Evolutionary conservation across 208 protist genomes (phyloP).

Genomic region (Polymyxa betae): DNA sequence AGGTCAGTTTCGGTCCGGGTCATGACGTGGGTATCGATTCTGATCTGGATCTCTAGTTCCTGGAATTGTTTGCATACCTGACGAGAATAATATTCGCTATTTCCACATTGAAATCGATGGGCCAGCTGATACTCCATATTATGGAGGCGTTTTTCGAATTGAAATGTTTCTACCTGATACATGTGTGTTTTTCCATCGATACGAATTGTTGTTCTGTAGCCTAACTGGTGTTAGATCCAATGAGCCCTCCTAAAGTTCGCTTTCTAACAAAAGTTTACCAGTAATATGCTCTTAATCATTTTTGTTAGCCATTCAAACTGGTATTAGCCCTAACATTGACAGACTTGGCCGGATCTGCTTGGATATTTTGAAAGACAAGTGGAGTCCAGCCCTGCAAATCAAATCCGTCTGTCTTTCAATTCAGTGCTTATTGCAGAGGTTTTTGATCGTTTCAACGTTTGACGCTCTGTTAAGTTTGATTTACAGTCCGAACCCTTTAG

Average conservation of each 20-base stretch:
- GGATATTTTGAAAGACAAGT: conserved; percentile 93
- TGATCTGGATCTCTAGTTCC: neutral
- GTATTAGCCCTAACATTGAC: conserved; percentile 80
- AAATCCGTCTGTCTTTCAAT: conserved; percentile 52
- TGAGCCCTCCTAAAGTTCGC: conserved; percentile 76
- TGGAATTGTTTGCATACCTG: conserved; percentile 42
- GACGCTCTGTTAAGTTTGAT: neutral
- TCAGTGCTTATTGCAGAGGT: conserved; percentile 55
- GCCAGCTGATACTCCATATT: conserved; percentile 56
- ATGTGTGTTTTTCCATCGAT: neutral
- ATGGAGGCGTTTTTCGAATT: conserved; percentile 81
- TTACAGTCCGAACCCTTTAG: conserved; percentile 77
- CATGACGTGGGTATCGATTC: neutral
- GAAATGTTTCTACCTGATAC: conserved; percentile 85
- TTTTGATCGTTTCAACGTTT: neutral
- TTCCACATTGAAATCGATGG: conserved; percentile 57
- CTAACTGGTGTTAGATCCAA: neutral
- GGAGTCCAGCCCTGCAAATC: conserved; percentile 79
- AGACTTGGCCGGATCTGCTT: conserved; percentile 87
- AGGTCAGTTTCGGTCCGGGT: neutral
- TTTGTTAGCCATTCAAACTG: neutral
- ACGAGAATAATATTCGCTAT: conserved; percentile 60
- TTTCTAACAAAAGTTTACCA: conserved; percentile 89
- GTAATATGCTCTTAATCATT: neutral
- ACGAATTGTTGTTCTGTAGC: neutral